Evolutionary conservation across 2,329 filamentous ascomycete genomes (phyloP).

Genomic region (Zasmidium cellare): DNA sequence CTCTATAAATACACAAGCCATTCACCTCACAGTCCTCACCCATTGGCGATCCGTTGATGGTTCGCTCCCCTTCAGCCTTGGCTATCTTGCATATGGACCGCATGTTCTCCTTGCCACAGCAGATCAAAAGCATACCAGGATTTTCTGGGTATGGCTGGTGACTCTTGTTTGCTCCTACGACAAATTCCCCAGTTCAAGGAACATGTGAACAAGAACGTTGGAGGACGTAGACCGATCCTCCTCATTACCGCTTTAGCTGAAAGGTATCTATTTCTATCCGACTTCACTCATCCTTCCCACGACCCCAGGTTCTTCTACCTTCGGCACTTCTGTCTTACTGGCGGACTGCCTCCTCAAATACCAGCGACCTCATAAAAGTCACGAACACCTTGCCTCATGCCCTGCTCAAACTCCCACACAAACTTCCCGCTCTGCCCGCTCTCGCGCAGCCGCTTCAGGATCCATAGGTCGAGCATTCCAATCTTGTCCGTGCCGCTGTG

Average conservation of each 20-base stretch:
- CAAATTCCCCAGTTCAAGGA: too few relatives aligned
- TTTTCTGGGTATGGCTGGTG: too few relatives aligned
- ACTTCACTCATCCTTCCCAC: too few relatives aligned
- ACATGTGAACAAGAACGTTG: background rate
- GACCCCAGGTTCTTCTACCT: background rate
- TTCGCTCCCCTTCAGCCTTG: too few relatives aligned
- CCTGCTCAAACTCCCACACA: conserved; percentile 55
- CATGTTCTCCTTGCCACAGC: too few relatives aligned
- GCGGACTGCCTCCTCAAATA: conserved; percentile 19
- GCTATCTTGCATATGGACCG: too few relatives aligned
- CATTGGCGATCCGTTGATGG: too few relatives aligned
- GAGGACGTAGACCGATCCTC: background rate
- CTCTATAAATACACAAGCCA: too few relatives aligned
- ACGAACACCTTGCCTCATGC: conserved; percentile 47
- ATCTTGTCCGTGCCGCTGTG: conserved; percentile 52
- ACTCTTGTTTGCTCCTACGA: too few relatives aligned
- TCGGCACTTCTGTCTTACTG: background rate
- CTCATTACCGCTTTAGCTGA: background rate
- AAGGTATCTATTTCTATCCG: background rate
- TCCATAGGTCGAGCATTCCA: conserved; percentile 60
- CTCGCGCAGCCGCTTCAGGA: conserved; percentile 56
- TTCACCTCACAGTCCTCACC: too few relatives aligned
- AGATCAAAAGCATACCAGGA: too few relatives aligned
- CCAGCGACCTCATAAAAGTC: conserved; percentile 41
- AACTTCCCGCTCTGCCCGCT: conserved; percentile 48